Evolutionary conservation across 176 grass and related monocot species (phyloP), one percentile per base, ranked within the genome.

Genomic region (Lolium multiflorum): DNA sequence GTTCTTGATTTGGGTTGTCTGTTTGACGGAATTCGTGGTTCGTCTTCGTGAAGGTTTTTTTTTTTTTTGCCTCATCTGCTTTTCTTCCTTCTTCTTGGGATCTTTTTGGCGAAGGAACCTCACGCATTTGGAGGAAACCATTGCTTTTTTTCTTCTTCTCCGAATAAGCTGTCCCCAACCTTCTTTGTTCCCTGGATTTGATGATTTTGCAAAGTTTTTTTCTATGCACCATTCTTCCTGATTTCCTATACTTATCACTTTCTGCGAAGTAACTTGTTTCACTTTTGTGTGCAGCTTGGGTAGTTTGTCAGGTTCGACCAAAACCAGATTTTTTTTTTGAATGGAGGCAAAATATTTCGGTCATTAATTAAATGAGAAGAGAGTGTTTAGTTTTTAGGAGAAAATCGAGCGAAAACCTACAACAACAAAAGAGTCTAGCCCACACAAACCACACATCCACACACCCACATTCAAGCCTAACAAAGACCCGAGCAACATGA

Each of bases 241-340:
- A 14, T 9, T 47, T 67, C 69, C 70, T 13, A 31, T 21, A 14
- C 43, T 73, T 24, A 73, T 22, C 20, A 73, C n/a, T 21, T 22
- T 21, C 7, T 35, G 31, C 31, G 31, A 35, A 12, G 18, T 48
- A n/a, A 24, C 20, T 24, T 72, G 11, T 39, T 56, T 39, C 31
- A 73, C 41, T 48, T 73, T 73, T 73, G 11, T 73, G 43, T 73
- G 70, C 70, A 73, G 70, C 22, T 24, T 21, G 48, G n/a, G 70
- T 7, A 11, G 11, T 46, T 73, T 7, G 11, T 43, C 43, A 13
- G 31, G 39, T 72, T n/a, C 1, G 39, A 20, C 31, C 31, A 35
- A 35, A 35, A 35, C 31, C 31, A 35, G 31, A 35, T 35, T 35
- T 35, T 35, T 31, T 31, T 35, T 35, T 35, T 35, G 31, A 35